Evolutionary conservation across 164 flowering plant genomes (phyloP), one percentile per base, ranked within the genome.

Genomic region (Kingdonia uniflora): DNA sequence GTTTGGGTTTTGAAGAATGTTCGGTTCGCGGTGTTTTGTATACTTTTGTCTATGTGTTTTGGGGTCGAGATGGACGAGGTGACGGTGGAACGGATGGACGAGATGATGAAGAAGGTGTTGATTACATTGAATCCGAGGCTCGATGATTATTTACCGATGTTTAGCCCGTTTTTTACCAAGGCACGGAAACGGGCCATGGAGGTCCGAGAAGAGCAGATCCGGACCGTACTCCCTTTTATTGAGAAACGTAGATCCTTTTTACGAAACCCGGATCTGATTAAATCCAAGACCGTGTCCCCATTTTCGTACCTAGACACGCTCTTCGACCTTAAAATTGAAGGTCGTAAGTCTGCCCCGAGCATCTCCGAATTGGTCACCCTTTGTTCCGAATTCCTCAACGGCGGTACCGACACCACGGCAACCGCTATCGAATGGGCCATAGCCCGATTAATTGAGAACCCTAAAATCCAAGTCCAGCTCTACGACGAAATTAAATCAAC

Each of bases 391-490:
- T 78, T 92, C 35, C 64, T 92, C 61, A 92, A 92, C 42, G 98
- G 96, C 29, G 98, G 98, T 6, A 88, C 96, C 0, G 98, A 92
- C 80, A 92, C 98, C 2, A 92, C 98, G 0, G 95, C 67, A 1
- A 84, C 98, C 0, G 95, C 87, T 0, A 52, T 92, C 41, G 98
- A 92, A 66, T 92, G 98, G 98, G 96, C 80, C 39, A 70, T 92
- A 1, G 96, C 84, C 1, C 55, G 80, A 47, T 53, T 92, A 21
- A 84, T 92, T 52, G 79, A 72, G 15, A 70, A 88, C 60, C 94
- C 94, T 0, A 24, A 54, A 0, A 71, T 88, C 11, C 98, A 92
- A 43, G 6, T 68, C 1, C 69, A 64, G 52, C 66, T 92, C 4
- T 71, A 68, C 67, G 66, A 66, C 0, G 98, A 92, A 59, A 78